Evolutionary conservation across 192 early-diverging fungal genomes (phyloP).

Genomic region (Allomyces macrogynus): DNA sequence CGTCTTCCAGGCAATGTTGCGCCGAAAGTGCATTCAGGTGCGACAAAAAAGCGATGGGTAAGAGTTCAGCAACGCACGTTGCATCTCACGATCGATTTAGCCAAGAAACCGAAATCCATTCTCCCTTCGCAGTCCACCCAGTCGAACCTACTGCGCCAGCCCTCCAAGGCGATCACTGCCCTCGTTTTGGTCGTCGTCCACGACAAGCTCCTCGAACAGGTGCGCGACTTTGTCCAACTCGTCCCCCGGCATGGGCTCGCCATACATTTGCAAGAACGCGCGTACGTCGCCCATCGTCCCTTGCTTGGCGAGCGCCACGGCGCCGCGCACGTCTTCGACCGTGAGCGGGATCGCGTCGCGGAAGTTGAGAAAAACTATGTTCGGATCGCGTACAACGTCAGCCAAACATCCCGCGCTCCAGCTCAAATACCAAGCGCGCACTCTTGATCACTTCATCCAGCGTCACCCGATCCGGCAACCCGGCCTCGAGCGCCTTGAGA

Average conservation of each 20-base stretch:
- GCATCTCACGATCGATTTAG: too few species aligned
- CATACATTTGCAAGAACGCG: neutral
- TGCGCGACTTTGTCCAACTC: too few species aligned
- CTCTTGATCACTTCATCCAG: neutral
- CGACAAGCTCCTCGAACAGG: too few species aligned
- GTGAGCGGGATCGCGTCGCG: neutral
- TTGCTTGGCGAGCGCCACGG: neutral
- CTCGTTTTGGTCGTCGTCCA: too few species aligned
- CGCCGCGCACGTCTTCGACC: neutral
- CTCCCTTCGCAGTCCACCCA: too few species aligned
- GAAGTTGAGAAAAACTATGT: neutral
- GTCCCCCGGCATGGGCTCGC: neutral
- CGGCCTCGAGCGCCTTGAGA: neutral
- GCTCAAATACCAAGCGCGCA: neutral
- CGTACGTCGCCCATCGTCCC: neutral
- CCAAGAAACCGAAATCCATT: too few species aligned
- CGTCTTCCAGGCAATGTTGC: too few species aligned
- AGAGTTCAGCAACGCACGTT: too few species aligned
- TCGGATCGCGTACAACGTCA: neutral
- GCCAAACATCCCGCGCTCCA: neutral
- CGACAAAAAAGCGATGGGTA: too few species aligned
- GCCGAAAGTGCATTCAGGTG: too few species aligned
- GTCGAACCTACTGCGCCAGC: too few species aligned
- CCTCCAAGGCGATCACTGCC: too few species aligned
- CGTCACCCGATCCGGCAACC: neutral